Base-by-base conservation (phyloP, 2,329 filamentous ascomycete genomes). In the Fusarium fujikuroi region DNA sequence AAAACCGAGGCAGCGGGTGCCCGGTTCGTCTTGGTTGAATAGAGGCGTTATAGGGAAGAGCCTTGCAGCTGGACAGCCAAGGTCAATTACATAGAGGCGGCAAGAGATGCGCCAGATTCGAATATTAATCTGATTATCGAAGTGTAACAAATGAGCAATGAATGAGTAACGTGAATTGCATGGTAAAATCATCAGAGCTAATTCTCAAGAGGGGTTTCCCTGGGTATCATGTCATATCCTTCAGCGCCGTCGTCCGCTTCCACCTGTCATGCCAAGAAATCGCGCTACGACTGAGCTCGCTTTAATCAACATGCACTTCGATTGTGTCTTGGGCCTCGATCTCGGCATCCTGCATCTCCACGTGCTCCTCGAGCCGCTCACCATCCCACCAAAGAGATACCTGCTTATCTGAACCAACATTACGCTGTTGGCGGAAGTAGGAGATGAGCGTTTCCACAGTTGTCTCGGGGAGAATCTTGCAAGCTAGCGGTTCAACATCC, bases 351-450 rank as follows among this genome's bases (percentile, higher is more conserved):
- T 85, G 85, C 50, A 96, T 86, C 4, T 86, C 88, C 36, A 84
- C 83, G 3, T 89, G 85, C 23, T 88, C 87, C 19, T 91, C 88
- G 34, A 97, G 83, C 52, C 84, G 83, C 57, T 95, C 93, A 19
- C 94, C 94, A 75, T 97, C 94, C 80, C 94, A 95, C 74, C 87
- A 85, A 16, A 97, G 83, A 42, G 87, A 86, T 7, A 96, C 83
- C 1, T 86, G 80, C 73, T 85, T 87, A 9, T 87, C 86, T 2
- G 83, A 78, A 1, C 83, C 80, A 23, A 95, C 79, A 0, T 84
- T 76, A 36, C 87, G 86, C 73, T 86, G 83, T 42, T 84, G 84
- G 57, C 89, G 87, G 79, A 92, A 95, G 7, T 86, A 88, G 43
- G 83, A 84, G 23, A 92, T 83, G 58, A 97, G 85, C 60, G 88